Evolutionary conservation across 108 stramenopile species (phyloP).

Genomic region (Mayamaea pseudoterrestris): DNA sequence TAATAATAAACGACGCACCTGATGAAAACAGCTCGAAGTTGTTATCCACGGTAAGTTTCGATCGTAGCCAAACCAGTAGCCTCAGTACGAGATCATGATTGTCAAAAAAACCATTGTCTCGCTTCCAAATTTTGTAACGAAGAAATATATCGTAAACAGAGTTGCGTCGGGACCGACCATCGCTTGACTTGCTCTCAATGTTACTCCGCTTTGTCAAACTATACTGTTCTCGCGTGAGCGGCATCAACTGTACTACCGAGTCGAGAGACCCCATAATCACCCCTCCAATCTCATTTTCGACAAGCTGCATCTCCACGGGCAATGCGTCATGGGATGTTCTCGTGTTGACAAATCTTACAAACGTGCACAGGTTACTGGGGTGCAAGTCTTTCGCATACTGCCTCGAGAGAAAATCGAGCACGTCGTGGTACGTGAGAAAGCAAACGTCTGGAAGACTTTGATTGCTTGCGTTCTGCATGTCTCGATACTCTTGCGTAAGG

Average conservation of each 20-base stretch:
- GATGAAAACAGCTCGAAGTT: no score
- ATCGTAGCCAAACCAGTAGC: background rate
- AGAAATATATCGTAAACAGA: conserved; percentile 12
- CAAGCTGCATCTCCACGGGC: conserved; percentile 7
- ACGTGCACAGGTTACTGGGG: conserved; percentile 6
- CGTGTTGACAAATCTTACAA: conserved; percentile 1
- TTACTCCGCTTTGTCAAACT: conserved; percentile 10
- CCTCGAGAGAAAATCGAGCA: conserved; percentile 8
- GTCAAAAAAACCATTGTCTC: background rate
- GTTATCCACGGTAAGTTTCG: conserved; percentile 4
- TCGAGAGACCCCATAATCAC: conserved; percentile 17
- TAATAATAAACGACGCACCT: no score
- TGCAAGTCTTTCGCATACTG: conserved; percentile 2
- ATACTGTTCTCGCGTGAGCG: conserved; percentile 14
- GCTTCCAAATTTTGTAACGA: conserved; percentile 17
- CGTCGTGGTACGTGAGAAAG: conserved; percentile 14
- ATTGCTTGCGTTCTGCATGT: conserved; percentile 3
- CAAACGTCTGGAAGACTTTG: conserved; percentile 6
- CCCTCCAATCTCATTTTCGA: conserved; percentile 25
- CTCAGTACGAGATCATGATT: conserved; percentile 12
- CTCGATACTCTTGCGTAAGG: conserved; percentile 6
- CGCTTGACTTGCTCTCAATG: conserved; percentile 9
- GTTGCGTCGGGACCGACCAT: conserved; percentile 2
- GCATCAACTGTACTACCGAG: conserved; percentile 5
- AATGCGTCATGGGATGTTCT: background rate